Evolutionary conservation across 345 rosid genomes (phyloP), one percentile per base, ranked within the genome.

Genomic region (Physaria fendleri): DNA sequence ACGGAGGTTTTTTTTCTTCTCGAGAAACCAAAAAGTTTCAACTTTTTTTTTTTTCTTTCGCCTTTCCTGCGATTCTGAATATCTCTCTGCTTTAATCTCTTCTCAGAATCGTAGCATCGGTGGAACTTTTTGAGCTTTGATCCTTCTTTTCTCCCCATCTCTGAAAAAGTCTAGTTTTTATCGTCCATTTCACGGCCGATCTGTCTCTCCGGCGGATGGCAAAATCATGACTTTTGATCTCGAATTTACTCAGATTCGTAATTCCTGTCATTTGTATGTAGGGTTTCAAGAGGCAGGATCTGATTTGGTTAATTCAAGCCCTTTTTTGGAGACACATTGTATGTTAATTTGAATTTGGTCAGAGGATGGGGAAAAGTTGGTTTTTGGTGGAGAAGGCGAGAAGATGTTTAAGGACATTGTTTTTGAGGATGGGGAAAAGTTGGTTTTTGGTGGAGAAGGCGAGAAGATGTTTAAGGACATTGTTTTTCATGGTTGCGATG

Each of bases 401-500:
- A 71, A 78, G 98, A 72, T 78, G 82, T 56, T 59, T 73, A 5
- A 62, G 92, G 74, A 91, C 98, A 41, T 66, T 72, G 15, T 88
- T 24, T 18, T 41, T 23, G 45, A 39, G 42, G 27, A 29, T 74
- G 76, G 78, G 64, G 58, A 76, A 69, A 62, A 72, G 71, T 53
- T 70, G 77, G 66, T 45, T 76, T 68, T 45, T 83, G 44, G 51
- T 81, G 34, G 98, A 91, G 45, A 91, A 85, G 74, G 65, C 41
- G 59, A 76, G 81, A 71, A 78, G 98, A 72, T 78, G 82, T 56
- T 59, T 73, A 5, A 62, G 92, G 74, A 91, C 98, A 41, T 66
- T 72, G 15, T 88, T 88, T 53, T 91, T 91, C 70, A 75, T 91
- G 86, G 84, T 91, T 67, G 95, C 96, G 45, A 88, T 91, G 98